Base-by-base conservation (phyloP, 768 basidiomycete genomes). In the Mycena galopus region DNA sequence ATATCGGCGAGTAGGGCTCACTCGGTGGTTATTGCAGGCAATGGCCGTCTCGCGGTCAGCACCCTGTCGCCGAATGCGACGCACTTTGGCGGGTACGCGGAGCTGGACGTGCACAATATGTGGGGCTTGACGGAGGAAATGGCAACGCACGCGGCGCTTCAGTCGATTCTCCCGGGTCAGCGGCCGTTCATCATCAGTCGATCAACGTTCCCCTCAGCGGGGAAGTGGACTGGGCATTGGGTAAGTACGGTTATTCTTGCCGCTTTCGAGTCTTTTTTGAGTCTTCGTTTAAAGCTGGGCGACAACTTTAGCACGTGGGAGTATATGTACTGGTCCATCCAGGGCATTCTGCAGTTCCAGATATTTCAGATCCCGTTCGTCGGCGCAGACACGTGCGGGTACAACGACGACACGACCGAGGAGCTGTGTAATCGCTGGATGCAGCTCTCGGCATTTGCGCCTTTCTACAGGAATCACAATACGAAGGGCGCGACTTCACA, bases 361-460 rank as follows among this genome's bases (percentile, higher is more conserved):
- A 82, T 94, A 19, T 95, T 92, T n/a, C n/a, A n/a, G n/a, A n/a
- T n/a, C n/a, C n/a, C n/a, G n/a, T n/a, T n/a, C n/a, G n/a, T 94
- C n/a, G 94, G 94, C n/a, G 92, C 93, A 2, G 94, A 96, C 76
- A 90, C 91, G 10, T 92, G 91, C 79, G 91, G 91, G 27, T 91
- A 91, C 82, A 84, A 84, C 71, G 89, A 84, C 4, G 94, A 94
- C 79, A 91, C 91, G 16, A 88, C 93, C 74, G 94, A 95, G 79
- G 93, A 95, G 78, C 86, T 95, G 6, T 93, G 93, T 80, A 92
- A 91, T 75, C 88, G 94, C 27, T 95, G 94, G 94, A 94, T 94
- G 93, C 91, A 92, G 79, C 86, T 95, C 21, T 86, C 92, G 10
- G 94, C 93, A 1, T 95, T 95, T 79, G 87, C 87, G 27, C 94